Percentiles rank a stretch among this genome's conserved stretches.
phyloP scores from a whole-genome alignment of 176 grass and related monocot genomes.

The Thinopyrum elongatum region DNA sequence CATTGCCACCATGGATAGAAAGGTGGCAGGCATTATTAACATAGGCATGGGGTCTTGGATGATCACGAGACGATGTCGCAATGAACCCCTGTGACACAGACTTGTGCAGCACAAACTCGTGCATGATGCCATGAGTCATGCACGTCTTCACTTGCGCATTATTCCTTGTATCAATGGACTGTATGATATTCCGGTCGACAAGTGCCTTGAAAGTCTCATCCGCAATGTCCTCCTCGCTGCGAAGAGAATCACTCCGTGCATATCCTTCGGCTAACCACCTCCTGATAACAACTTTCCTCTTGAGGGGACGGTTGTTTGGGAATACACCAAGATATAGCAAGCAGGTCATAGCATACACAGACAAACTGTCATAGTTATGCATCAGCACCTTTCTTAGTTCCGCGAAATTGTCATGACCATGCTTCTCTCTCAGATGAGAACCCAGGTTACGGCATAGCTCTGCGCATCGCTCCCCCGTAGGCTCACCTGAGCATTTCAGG shows the following conservation, averaged over 20 bases:
- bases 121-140: slow-evolving; percentile 34
- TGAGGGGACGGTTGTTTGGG: slow-evolving; percentile 2
- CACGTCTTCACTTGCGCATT: background rate
- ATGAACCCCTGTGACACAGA: slow-evolving; percentile 23
- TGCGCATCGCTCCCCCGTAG: slow-evolving; percentile 22
- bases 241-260: slow-evolving; percentile 2
- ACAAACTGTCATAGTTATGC: slow-evolving; percentile 24
- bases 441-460: slow-evolving; percentile 24
- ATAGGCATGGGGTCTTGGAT: background rate
- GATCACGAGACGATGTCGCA: background rate
- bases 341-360: slow-evolving; percentile 19
- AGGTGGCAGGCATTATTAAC: slow-evolving; percentile 18
- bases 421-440: slow-evolving; percentile 26
- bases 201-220: slow-evolving; percentile 19
- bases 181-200: slow-evolving; percentile 28
- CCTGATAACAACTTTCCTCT: slow-evolving; percentile 28
- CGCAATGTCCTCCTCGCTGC: slow-evolving; percentile 21
- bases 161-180: background rate
- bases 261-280: slow-evolving; percentile 44
- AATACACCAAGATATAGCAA: slow-evolving; percentile 33
- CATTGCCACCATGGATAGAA: slow-evolving; percentile 20
- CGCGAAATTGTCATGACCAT: background rate
- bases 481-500: background rate
- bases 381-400: slow-evolving; percentile 21
- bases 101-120: slow-evolving; percentile 32